Percentiles rank a stretch among this genome's conserved stretches.
Conservation (phyloP, 306 rosid species). For the Pyrus bretschneideri region DNA sequence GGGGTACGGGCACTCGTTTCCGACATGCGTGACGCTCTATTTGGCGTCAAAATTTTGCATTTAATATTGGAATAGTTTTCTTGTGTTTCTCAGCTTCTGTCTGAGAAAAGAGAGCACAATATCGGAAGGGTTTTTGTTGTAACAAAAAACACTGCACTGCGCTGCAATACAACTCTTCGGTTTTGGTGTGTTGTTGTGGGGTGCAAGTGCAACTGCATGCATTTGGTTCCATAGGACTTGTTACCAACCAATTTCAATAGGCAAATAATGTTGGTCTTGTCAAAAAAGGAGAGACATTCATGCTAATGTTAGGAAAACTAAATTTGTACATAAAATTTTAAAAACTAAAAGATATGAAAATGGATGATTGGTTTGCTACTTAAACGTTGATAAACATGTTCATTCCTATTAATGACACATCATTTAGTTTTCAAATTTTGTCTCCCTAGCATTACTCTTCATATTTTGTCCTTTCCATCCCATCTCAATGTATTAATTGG, state of each 20-base stretch:
- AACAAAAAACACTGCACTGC: not conserved
- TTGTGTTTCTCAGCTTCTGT: not conserved
- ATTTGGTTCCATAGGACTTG: not conserved
- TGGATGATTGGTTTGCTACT: too few relatives aligned
- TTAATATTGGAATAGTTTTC: slow-evolving; percentile 1
- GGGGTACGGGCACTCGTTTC: slow-evolving; percentile 46
- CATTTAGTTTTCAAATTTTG: too few relatives aligned
- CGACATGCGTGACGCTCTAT: slow-evolving; percentile 45
- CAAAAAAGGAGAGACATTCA: too few relatives aligned
- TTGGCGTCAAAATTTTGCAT: slow-evolving; percentile 37
- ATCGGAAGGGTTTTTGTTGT: not conserved
- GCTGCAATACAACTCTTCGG: not conserved
- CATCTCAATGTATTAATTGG: too few relatives aligned
- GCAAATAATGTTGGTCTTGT: not conserved
- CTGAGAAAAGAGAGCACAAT: not conserved
- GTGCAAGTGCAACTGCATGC: not conserved
- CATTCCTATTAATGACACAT: too few relatives aligned
- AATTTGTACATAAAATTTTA: too few relatives aligned
- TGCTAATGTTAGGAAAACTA: too few relatives aligned
- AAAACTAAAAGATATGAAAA: too few relatives aligned
- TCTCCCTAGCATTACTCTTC: too few relatives aligned
- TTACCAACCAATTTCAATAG: not conserved
- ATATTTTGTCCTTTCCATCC: too few relatives aligned
- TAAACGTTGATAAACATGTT: too few relatives aligned
- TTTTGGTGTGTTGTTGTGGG: not conserved